Evolutionary conservation across 441 rosid genomes (phyloP).

Genomic region (Aquilaria agallochum): DNA sequence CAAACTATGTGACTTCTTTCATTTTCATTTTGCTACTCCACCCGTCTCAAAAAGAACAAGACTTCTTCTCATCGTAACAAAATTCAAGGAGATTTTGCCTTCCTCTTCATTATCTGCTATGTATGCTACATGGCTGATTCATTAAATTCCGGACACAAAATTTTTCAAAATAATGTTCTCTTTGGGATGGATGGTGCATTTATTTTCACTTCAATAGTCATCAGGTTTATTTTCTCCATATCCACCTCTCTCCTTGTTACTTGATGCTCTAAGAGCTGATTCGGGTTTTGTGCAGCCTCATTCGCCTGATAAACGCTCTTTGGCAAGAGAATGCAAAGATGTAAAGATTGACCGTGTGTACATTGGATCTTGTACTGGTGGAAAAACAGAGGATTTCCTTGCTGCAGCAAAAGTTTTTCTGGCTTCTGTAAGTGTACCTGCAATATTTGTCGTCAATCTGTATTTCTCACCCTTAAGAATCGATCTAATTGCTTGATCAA

Average conservation of each 20-base stretch:
- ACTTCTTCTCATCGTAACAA: too few species aligned
- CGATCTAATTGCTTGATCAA: constrained; percentile 13
- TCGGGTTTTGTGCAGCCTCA: constrained; percentile 54
- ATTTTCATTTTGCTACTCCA: too few species aligned
- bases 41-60: background rate
- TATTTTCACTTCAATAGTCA: too few species aligned
- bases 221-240: too few species aligned
- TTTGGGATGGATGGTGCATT: too few species aligned
- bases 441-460: constrained; percentile 14
- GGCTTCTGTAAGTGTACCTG: constrained; percentile 49
- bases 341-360: constrained; percentile 92
- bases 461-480: background rate
- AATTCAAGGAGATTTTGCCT: too few species aligned
- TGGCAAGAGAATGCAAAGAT: constrained; percentile 94
- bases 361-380: constrained; percentile 96
- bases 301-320: constrained; percentile 88
- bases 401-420: constrained; percentile 83
- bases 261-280: background rate
- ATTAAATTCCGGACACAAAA: too few species aligned
- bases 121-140: too few species aligned
- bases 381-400: constrained; percentile 83
- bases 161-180: too few species aligned
- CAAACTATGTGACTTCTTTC: too few species aligned
- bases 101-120: too few species aligned
- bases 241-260: too few species aligned